Conservation (phyloP, 164 flowering plant species). For the Kingdonia uniflora region DNA sequence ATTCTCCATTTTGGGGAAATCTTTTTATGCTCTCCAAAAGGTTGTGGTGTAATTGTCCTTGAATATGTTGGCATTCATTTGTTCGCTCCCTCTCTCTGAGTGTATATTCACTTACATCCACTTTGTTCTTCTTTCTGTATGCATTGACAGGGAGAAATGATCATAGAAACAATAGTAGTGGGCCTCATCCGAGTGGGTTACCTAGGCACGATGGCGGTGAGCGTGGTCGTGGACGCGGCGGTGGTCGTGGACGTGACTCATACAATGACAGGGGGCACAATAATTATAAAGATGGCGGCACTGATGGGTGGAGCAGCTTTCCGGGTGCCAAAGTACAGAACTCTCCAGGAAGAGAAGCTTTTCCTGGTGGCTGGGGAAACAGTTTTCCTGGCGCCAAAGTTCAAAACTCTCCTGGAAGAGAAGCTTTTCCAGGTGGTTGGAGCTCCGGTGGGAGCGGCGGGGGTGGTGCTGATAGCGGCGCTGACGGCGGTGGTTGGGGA, state of each 20-base stretch:
- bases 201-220: conserved; percentile 44
- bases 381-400: conserved; percentile 42
- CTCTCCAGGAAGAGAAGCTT: conserved; percentile 62
- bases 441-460: conserved; percentile 30
- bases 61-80: too few species aligned
- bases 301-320: conserved; percentile 48
- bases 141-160: conserved; percentile 43
- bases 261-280: conserved; percentile 36
- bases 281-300: conserved; percentile 38
- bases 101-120: too few species aligned
- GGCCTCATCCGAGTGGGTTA: conserved; percentile 48
- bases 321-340: conserved; percentile 43
- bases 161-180: conserved; percentile 30
- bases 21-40: too few species aligned
- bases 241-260: conserved; percentile 27
- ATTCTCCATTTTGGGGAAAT: too few species aligned
- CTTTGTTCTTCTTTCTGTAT: not conserved
- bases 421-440: conserved; percentile 69
- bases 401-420: conserved; percentile 59
- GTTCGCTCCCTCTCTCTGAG: too few species aligned
- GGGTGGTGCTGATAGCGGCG: conserved; percentile 20
- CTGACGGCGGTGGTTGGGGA: conserved; percentile 10
- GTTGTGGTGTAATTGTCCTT: too few species aligned
- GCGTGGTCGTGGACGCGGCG: conserved; percentile 31
- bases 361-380: conserved; percentile 66